Evolutionary conservation across 1,139 yeast genomes (phyloP).

Genomic region (Sugiyamaella sp.): DNA sequence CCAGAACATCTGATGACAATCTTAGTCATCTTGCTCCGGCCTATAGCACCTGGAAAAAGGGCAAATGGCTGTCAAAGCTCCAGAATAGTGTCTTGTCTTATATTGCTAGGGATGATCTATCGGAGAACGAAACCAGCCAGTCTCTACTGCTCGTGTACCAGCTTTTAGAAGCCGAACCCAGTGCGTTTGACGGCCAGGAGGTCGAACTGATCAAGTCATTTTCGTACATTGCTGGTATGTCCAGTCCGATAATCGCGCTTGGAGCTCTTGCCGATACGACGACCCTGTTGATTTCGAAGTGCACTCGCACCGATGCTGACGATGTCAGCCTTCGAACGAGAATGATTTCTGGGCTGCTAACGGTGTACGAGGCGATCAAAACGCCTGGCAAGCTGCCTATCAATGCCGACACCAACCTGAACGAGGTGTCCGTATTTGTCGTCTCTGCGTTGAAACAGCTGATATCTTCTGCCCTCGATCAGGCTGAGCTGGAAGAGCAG

Average conservation of each 20-base stretch:
- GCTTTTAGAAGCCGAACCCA: slow-evolving; percentile 26
- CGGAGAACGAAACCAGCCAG: slow-evolving; percentile 30
- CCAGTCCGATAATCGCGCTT: slow-evolving; percentile 26
- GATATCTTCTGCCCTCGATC: slow-evolving; percentile 8
- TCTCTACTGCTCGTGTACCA: slow-evolving; percentile 33
- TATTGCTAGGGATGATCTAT: slow-evolving; percentile 21
- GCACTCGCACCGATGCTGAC: slow-evolving; percentile 8
- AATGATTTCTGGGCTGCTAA: slow-evolving; percentile 18
- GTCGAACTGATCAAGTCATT: slow-evolving; percentile 24
- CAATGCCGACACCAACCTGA: background rate
- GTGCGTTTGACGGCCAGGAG: slow-evolving; percentile 26
- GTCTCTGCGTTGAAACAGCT: slow-evolving; percentile 25
- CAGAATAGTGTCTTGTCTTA: slow-evolving; percentile 28
- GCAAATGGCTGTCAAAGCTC: slow-evolving; percentile 27
- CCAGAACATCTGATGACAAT: background rate
- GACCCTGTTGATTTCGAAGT: slow-evolving; percentile 26
- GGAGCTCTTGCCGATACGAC: slow-evolving; percentile 33
- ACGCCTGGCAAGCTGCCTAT: background rate
- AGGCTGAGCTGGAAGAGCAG: slow-evolving; percentile 6
- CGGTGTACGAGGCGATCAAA: background rate
- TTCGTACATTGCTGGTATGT: slow-evolving; percentile 22
- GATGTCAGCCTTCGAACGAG: slow-evolving; percentile 13
- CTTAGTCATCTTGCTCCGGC: slow-evolving; percentile 24
- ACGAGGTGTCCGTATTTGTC: slow-evolving; percentile 17
- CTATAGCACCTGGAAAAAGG: slow-evolving; percentile 30